Evolutionary conservation across 495 filamentous ascomycete species (phyloP).

Genomic region (Achaetomiella virescens): DNA sequence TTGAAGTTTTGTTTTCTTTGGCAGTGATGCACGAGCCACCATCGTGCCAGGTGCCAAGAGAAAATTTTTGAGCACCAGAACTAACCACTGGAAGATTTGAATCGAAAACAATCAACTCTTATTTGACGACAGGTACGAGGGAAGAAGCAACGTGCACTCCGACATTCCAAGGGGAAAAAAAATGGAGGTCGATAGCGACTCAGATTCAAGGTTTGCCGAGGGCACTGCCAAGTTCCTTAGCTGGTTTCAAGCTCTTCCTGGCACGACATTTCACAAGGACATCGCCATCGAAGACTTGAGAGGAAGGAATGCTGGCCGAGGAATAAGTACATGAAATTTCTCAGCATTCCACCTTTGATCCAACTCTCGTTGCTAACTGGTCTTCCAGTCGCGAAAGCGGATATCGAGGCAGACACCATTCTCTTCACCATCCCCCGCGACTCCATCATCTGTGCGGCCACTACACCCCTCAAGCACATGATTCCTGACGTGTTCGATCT

Average conservation of each 20-base stretch:
- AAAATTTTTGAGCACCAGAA: no score
- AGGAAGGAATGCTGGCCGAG: constrained; percentile 33
- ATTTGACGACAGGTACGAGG: no score
- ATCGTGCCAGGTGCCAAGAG: no score
- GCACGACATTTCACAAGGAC: constrained; percentile 40
- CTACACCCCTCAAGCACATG: constrained; percentile 32
- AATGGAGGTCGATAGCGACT: constrained; percentile 20
- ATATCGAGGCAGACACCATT: constrained; percentile 39
- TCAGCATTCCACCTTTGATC: neutral
- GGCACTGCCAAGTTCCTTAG: constrained; percentile 33
- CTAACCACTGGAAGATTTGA: neutral
- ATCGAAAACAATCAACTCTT: neutral
- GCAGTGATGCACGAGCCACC: neutral
- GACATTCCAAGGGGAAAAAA: neutral
- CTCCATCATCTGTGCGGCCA: constrained; percentile 38
- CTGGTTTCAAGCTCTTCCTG: constrained; percentile 41
- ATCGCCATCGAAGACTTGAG: constrained; percentile 42
- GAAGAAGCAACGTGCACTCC: neutral
- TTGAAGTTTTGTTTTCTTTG: neutral
- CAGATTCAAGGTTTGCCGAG: constrained; percentile 24
- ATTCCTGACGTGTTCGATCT: constrained; percentile 35
- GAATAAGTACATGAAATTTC: constrained; percentile 36
- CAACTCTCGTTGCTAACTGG: neutral
- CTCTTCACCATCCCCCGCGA: constrained; percentile 44
- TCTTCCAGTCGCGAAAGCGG: constrained; percentile 36